Base-by-base conservation (phyloP, 176 grass and related monocot species). In the Microstegium vimineum region DNA sequence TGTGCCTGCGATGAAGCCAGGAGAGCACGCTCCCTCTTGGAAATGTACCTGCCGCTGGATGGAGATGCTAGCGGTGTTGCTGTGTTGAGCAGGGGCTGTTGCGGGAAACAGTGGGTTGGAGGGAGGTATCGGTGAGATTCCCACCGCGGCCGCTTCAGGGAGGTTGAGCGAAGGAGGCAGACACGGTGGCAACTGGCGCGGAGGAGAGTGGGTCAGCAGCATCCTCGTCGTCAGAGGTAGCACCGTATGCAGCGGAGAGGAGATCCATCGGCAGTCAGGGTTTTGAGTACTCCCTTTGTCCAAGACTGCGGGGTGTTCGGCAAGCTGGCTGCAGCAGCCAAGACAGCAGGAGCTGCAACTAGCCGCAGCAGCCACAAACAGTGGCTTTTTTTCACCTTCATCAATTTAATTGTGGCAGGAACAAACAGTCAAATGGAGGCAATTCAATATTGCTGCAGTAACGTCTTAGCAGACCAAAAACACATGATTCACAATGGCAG, bases 1-100 rank as follows among this genome's bases (percentile, higher is more conserved):
- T 84, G 49, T 68, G 61, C 49, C 16, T 25, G 30, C 26, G 52
- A 84, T 28, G 82, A 62, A 4, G 86, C 80, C n/a, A 88, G 66
- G n/a, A 91, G 75, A 41, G 83, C 76, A 2, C 86, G 82, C 77
- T 89, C 92, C 83, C 94, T 94, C 86, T 97, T 97, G 20, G 94
- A 94, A 33, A 97, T 41, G 66, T 97, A 97, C 79, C 89, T 86
- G 12, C 91, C 80, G 43, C 62, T 32, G 8, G 46, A 45, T n/a
- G 41, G 13, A 5, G 42, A 30, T 20, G 59, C 51, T 43, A 36
- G 68, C 35, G 60, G 83, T 8, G 22, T 59, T 4, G 45, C 43
- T 17, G 40, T 9, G 10, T 76, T 25, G 22, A 59, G 61, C 28
- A 6, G 13, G 43, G 73, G 38, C 54, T 59, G 77, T 33, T 70